A percentile compares a stretch with the other conserved stretches of the same genome.
Conservation (phyloP, 2,329 filamentous ascomycete genomes). For the Venturiaceae sp. region DNA sequence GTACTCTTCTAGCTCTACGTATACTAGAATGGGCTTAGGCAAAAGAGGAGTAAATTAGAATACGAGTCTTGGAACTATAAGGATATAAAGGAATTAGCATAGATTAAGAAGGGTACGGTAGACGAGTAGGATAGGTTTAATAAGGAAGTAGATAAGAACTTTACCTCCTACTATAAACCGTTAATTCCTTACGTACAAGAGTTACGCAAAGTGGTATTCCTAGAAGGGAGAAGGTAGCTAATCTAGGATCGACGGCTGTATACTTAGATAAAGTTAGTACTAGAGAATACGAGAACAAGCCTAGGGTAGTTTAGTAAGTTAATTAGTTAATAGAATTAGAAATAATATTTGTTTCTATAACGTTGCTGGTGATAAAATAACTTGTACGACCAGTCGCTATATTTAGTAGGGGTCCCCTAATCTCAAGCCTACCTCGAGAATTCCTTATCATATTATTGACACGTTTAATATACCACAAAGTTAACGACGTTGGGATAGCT, state of each 20-base stretch:
- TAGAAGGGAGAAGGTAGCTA: too few species aligned
- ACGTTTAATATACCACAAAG: too few species aligned
- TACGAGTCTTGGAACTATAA: not conserved
- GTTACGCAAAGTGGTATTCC: constrained; percentile 11
- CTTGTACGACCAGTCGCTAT: too few species aligned
- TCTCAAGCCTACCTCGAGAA: too few species aligned
- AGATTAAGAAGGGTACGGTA: constrained; percentile 2
- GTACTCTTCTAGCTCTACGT: not conserved
- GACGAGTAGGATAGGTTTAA: constrained; percentile 10
- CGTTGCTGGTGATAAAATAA: too few species aligned
- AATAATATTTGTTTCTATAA: too few species aligned
- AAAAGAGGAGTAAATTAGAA: not conserved
- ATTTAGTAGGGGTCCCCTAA: too few species aligned
- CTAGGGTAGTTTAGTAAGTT: not conserved
- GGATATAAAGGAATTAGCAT: constrained; percentile 1
- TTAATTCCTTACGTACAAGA: constrained; percentile 12
- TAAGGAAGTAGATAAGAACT: constrained; percentile 10
- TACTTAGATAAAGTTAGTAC: constrained; percentile 11
- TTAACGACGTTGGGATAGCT: too few species aligned
- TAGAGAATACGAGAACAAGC: constrained; percentile 8
- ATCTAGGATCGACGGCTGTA: constrained; percentile 11
- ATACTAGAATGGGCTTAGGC: not conserved
- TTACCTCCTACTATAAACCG: constrained; percentile 9
- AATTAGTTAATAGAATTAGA: too few species aligned
- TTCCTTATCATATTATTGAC: too few species aligned